phyloP scores from a whole-genome alignment of 805 yeast species.

The Pichia manshurica region DNA sequence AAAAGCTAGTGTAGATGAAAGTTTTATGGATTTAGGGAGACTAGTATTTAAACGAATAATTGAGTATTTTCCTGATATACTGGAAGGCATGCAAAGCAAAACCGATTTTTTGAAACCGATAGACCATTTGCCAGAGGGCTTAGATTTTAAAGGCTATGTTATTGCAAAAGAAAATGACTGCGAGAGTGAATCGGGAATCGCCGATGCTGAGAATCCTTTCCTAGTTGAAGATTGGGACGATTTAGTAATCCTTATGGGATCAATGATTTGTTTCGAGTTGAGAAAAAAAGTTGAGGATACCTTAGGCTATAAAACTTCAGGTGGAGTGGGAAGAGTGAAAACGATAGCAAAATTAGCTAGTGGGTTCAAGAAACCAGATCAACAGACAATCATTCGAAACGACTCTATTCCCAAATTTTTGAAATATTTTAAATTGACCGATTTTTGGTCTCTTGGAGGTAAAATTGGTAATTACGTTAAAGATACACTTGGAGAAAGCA shows the following conservation, averaged over 20 bases:
- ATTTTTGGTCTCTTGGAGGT: conserved; percentile 91
- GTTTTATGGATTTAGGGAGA: conserved; percentile 79
- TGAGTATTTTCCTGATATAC: conserved; percentile 43
- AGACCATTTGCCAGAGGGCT: conserved; percentile 25
- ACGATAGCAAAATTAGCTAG: conserved; percentile 83
- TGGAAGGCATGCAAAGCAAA: conserved; percentile 9
- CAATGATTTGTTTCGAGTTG: conserved; percentile 49
- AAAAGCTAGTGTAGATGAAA: conserved; percentile 95
- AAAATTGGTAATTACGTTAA: conserved; percentile 63
- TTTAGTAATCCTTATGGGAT: conserved; percentile 59
- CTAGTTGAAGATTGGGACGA: conserved; percentile 72
- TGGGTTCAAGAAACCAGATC: conserved; percentile 77
- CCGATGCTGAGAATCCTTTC: conserved; percentile 1
- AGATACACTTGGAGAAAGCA: conserved; percentile 34
- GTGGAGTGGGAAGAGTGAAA: conserved; percentile 76
- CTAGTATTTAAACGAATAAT: conserved; percentile 42
- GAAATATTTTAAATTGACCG: conserved; percentile 55
- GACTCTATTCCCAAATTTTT: conserved; percentile 47
- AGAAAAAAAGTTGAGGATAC: conserved; percentile 46
- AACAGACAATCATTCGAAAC: conserved; percentile 69
- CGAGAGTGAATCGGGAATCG: conserved; percentile 17
- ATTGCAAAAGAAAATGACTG: conserved; percentile 19
- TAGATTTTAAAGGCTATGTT: conserved; percentile 30
- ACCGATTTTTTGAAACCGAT: conserved; percentile 39
- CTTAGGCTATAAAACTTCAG: conserved; percentile 81